phyloP scores from a whole-genome alignment of 1,284 basidiomycete genomes.

The Tilletia caries region DNA sequence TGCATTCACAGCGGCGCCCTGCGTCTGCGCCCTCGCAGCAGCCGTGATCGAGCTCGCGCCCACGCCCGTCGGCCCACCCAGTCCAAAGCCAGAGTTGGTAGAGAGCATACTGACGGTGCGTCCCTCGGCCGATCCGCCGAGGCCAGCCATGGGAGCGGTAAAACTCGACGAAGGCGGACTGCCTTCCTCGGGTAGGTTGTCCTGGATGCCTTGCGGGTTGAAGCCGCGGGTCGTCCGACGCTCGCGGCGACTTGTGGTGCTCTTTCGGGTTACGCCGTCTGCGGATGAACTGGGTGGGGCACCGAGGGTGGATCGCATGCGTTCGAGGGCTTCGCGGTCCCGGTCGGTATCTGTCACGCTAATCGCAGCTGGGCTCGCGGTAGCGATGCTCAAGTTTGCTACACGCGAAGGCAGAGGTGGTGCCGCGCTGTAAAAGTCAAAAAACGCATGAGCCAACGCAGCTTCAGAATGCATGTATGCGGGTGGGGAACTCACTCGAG shows the following conservation, averaged over 20 bases:
- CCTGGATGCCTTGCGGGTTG: slow-evolving; percentile 31
- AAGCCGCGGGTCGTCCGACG: slow-evolving; percentile 45
- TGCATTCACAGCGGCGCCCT: neutral
- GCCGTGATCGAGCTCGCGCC: neutral
- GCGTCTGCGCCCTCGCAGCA: neutral
- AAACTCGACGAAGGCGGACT: neutral
- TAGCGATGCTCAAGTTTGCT: neutral
- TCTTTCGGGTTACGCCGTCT: slow-evolving; percentile 35
- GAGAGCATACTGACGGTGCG: slow-evolving; percentile 39
- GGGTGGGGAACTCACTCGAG: neutral
- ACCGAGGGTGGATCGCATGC: slow-evolving; percentile 57
- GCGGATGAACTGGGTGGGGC: slow-evolving; percentile 22
- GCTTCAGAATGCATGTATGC: neutral
- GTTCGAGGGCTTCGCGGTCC: slow-evolving; percentile 57
- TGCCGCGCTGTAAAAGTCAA: neutral
- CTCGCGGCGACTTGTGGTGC: slow-evolving; percentile 54
- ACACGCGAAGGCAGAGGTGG: neutral
- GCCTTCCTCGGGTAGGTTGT: slow-evolving; percentile 49
- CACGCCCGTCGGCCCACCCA: neutral
- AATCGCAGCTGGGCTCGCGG: neutral
- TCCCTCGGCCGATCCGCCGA: neutral
- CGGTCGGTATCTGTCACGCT: slow-evolving; percentile 47
- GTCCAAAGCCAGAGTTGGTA: slow-evolving; percentile 20
- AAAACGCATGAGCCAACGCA: neutral
- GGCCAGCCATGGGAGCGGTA: neutral